These are phyloP conservation scores for Vitis vinifera DNA, from an alignment of 164 flowering plant genomes.

Conservation along the genomic window DNA sequence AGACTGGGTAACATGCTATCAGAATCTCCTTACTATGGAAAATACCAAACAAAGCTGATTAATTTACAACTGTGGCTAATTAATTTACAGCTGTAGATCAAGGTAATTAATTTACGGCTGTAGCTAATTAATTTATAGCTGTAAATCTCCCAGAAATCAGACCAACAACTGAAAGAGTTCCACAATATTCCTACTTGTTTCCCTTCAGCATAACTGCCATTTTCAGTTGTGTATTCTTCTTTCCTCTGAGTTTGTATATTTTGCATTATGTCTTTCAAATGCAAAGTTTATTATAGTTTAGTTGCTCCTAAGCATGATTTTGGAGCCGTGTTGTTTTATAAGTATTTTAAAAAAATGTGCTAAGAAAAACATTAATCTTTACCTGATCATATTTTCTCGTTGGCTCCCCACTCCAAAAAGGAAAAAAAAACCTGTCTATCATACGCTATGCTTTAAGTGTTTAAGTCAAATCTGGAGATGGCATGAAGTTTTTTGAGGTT, in stretches of 20 bases:
- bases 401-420: too few species aligned
- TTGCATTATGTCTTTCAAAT: neutral
- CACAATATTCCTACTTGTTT: too few species aligned
- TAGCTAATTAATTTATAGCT: too few species aligned
- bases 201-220: neutral
- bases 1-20: too few species aligned
- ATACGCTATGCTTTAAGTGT: neutral
- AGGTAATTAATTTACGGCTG: too few species aligned
- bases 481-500: neutral
- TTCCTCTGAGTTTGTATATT: neutral
- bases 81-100: too few species aligned
- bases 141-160: too few species aligned
- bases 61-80: too few species aligned
- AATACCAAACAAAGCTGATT: too few species aligned
- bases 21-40: too few species aligned
- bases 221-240: neutral
- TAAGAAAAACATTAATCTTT: neutral
- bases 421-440: neutral
- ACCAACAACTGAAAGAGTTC: too few species aligned
- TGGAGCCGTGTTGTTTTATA: neutral
- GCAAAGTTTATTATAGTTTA: neutral
- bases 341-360: neutral
- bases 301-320: neutral
- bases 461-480: neutral
- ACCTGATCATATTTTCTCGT: too few species aligned